These are phyloP conservation scores for Phytophthora capsici DNA, from an alignment of 352 stramenopile genomes.

Conservation along the genomic window DNA sequence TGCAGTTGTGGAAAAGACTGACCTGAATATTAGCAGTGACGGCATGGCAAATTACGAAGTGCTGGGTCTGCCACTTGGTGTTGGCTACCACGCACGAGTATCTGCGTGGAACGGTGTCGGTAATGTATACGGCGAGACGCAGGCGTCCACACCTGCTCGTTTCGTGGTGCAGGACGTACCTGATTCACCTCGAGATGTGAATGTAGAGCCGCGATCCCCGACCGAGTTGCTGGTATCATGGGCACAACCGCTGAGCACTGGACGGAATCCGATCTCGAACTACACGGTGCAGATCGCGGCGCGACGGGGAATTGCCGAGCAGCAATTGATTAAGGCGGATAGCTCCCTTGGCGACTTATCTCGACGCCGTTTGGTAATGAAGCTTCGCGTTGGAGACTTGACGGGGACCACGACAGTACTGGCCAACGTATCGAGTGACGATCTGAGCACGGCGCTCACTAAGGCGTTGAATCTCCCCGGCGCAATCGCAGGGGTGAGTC, in stretches of 20 bases:
- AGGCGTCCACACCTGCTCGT: slow-evolving; percentile 82
- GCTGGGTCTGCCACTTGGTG: slow-evolving; percentile 32
- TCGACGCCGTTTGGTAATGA: slow-evolving; percentile 20
- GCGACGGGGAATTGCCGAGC: slow-evolving; percentile 59
- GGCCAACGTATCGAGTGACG: slow-evolving; percentile 50
- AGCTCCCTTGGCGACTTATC: slow-evolving; percentile 42
- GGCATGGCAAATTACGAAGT: slow-evolving; percentile 45
- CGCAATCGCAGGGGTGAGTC: slow-evolving; percentile 37
- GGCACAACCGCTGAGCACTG: slow-evolving; percentile 58
- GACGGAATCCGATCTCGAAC: slow-evolving; percentile 47
- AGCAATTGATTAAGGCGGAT: slow-evolving; percentile 60
- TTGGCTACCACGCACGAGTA: slow-evolving; percentile 89
- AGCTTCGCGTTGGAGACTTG: slow-evolving; percentile 27
- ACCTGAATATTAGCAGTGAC: slow-evolving; percentile 28
- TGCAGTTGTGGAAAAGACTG: slow-evolving; percentile 50
- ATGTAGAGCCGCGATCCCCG: slow-evolving; percentile 44
- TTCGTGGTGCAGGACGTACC: slow-evolving; percentile 44
- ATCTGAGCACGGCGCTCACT: slow-evolving; percentile 31
- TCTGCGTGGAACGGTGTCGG: slow-evolving; percentile 94
- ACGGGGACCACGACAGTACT: slow-evolving; percentile 29
- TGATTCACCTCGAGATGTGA: slow-evolving; percentile 55
- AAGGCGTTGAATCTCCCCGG: slow-evolving; percentile 20
- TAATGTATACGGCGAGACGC: slow-evolving; percentile 79
- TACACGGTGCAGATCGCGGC: slow-evolving; percentile 72
- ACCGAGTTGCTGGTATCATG: slow-evolving; percentile 55